Evolutionary conservation across 1,139 yeast species (phyloP), one percentile per base, ranked within the genome.

Genomic region (Zygosaccharomyces pseudobailii): DNA sequence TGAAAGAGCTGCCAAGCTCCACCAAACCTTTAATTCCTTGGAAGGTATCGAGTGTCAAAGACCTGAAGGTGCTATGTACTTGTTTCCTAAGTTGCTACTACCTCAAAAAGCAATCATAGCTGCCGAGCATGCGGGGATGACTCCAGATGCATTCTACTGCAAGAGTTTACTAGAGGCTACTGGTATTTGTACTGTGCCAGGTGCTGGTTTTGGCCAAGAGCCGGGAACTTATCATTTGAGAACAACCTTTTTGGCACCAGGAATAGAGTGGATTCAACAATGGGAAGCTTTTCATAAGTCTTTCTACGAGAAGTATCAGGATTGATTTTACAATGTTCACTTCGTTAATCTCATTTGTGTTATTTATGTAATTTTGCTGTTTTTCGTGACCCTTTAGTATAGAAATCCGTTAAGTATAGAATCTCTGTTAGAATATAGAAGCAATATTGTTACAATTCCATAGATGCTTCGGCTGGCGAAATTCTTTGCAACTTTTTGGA

Each of bases 151-250:
- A 63, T 78, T 86, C 55, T 94, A 92, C 71, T 89, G 97, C 68
- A 75, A 84, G 64, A 82, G 84, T 57, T 71, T 92, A 51, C 75
- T 92, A 55, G 92, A 90, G 57, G 67, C 70, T 47, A 89, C 98
- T n/a, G 99, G 98, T 58, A 89, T 92, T 54, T 94, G 98, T 69
- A 88, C 95, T 47, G 95, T 92, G 52, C 97, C 98, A 28, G 99
- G 98, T 36, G 82, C 89, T 38, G 98, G 98, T 2, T 94, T 92
- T 62, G 97, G 97, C 35, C 98, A 94, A 71, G 84, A 74, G 41
- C 82, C 82, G 43, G 95, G 87, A 22, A 88, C 97, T 7, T 86
- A 76, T 71, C 98, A 92, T 66, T 77, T 92, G 61, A 81, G 98
- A 74, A 92, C 98, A 3, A 92, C 98, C 2, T 92, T 92, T 73